Evolutionary conservation across 2,329 filamentous ascomycete species (phyloP).

Genomic region (Raffaelea albimanens): DNA sequence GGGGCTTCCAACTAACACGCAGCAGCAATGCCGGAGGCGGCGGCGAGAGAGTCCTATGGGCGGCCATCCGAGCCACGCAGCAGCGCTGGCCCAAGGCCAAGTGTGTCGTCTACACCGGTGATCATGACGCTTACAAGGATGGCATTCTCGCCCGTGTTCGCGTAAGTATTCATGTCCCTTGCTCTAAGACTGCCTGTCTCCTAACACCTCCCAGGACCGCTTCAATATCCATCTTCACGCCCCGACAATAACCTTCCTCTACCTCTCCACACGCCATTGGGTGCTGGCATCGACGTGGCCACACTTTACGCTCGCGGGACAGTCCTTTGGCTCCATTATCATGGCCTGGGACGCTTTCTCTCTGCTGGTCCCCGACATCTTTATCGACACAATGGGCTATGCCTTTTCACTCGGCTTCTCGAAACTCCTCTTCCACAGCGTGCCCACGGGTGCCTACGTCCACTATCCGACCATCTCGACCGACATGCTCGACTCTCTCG

Average conservation of each 20-base stretch:
- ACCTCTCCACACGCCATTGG: constrained; percentile 78
- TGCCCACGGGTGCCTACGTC: constrained; percentile 88
- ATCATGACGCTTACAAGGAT: constrained; percentile 77
- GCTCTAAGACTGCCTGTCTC: neutral
- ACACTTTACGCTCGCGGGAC: constrained; percentile 85
- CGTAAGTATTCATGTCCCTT: constrained; percentile 29
- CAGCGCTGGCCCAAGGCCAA: constrained; percentile 78
- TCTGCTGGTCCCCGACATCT: constrained; percentile 85
- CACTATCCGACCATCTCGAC: constrained; percentile 98
- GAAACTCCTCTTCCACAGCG: constrained; percentile 68
- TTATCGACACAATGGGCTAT: constrained; percentile 97
- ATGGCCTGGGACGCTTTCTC: constrained; percentile 88
- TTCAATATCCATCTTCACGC: constrained; percentile 89
- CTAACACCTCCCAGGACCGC: constrained; percentile 47
- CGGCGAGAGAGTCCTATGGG: constrained; percentile 93
- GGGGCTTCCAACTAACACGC: constrained; percentile 7
- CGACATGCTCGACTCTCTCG: constrained; percentile 84
- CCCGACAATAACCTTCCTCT: constrained; percentile 77
- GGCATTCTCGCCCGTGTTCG: constrained; percentile 70
- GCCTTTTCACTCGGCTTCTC: constrained; percentile 78
- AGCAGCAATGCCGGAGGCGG: constrained; percentile 86
- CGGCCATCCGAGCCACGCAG: constrained; percentile 85
- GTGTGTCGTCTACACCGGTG: constrained; percentile 90
- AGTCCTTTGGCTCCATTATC: constrained; percentile 79
- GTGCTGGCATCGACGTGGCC: constrained; percentile 84